Base-by-base conservation (phyloP, 1,139 yeast species). In the Saccharomyces hybrid region DNA sequence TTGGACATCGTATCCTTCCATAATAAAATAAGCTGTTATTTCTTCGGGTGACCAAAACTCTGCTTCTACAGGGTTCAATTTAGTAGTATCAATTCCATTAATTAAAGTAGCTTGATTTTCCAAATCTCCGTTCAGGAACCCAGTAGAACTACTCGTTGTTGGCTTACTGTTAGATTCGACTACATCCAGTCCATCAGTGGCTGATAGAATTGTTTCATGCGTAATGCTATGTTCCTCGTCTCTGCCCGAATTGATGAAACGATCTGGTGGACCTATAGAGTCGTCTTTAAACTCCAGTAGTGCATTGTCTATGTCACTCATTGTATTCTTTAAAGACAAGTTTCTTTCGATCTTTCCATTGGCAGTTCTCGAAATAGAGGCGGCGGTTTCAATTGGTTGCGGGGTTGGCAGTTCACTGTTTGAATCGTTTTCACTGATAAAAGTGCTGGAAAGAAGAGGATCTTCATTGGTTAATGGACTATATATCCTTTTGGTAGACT, bases 281-380 rank as follows among this genome's bases (percentile, higher is more conserved):
- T 64, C 70, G 5, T 62, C 69, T 60, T 78, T 78, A 53, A 90
- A 73, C 65, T 88, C 97, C 54, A 83, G 79, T 50, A 91, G 75
- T 0, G 96, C 97, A 62, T 79, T 83, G 65, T 91, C 97, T 34
- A 90, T 88, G 62, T 91, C 97, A 58, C 80, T 80, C 71, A 88
- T 76, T 1, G 95, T 86, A 52, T 78, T 78, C 57, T 78, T 77
- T 16, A 82, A 82, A 3, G 80, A 73, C 2, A 73, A 52, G 8
- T 56, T 55, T 47, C 60, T 58, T 23, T 48, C 57, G 16, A 49
- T 31, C n/a, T 52, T 47, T 9, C 46, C 46, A 34, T 52, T 54
- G 25, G 54, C 52, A 4, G 57, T 53, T 2, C 44, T 44, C 13
- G 54, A 16, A 5, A 53, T 42, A 6, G 60, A 34, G 56, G 62